Percentiles rank a stretch among this genome's conserved stretches.
These are phyloP conservation scores for Microsporum audouinii DNA, from an alignment of 2,329 filamentous ascomycete species.

Conservation along the genomic window DNA sequence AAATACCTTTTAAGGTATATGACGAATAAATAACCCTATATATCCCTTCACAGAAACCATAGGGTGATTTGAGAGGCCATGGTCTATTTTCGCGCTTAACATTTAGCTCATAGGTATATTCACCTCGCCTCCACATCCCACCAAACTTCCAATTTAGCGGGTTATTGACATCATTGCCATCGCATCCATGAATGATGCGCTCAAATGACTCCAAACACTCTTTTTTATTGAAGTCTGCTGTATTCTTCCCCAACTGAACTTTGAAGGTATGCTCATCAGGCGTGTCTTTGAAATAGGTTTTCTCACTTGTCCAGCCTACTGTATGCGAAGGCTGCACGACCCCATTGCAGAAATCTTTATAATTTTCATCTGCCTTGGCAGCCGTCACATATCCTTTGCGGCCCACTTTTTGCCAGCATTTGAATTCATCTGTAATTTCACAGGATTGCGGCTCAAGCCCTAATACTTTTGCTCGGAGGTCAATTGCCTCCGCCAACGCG, in stretches of 20 bases:
- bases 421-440: slow-evolving; percentile 16
- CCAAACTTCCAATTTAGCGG: slow-evolving; percentile 24
- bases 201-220: slow-evolving; percentile 11
- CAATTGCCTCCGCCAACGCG: slow-evolving; percentile 17
- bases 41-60: slow-evolving; percentile 17
- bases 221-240: not conserved
- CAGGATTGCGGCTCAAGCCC: slow-evolving; percentile 11
- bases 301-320: not conserved
- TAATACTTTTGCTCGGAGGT: slow-evolving; percentile 16
- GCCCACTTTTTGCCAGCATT: slow-evolving; percentile 20
- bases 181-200: slow-evolving; percentile 22
- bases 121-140: slow-evolving; percentile 21
- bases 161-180: slow-evolving; percentile 19
- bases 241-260: not conserved
- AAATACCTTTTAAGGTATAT: too few relatives aligned
- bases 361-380: slow-evolving; percentile 18
- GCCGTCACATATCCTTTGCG: slow-evolving; percentile 16
- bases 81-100: slow-evolving; percentile 16
- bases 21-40: too few relatives aligned
- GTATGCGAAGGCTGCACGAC: slow-evolving; percentile 9
- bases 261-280: not conserved
- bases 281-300: slow-evolving; percentile 16
- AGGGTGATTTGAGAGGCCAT: slow-evolving; percentile 17
- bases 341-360: slow-evolving; percentile 22
- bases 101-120: slow-evolving; percentile 20